phyloP scores from a whole-genome alignment of 164 flowering plant genomes.

The Brasenia schreberi region DNA sequence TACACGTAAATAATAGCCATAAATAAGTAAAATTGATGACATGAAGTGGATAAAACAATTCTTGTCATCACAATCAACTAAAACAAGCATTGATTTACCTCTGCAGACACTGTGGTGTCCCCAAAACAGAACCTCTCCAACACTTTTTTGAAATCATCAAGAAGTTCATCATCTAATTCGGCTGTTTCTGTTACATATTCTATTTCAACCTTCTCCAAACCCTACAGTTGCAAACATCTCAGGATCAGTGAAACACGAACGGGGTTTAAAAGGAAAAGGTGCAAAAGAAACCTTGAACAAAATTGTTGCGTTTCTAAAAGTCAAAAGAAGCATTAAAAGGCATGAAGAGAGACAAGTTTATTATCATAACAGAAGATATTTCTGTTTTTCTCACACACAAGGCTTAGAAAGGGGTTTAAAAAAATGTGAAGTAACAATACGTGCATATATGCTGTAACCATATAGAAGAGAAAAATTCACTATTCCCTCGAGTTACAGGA shows the following conservation, averaged over 20 bases:
- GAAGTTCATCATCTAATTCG: constrained; percentile 46
- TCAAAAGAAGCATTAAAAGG: not conserved
- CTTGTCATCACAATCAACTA: not conserved
- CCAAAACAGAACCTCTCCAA: constrained; percentile 64
- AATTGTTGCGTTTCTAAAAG: not conserved
- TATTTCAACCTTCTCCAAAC: constrained; percentile 45
- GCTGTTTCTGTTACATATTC: constrained; percentile 88
- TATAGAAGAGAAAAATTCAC: no score
- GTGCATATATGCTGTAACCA: no score
- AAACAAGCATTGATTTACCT: constrained; percentile 9
- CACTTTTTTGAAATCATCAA: constrained; percentile 67
- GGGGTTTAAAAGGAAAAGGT: no score
- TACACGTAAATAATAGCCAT: constrained; percentile 5
- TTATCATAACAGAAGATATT: not conserved
- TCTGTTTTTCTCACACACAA: not conserved
- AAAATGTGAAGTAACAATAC: no score
- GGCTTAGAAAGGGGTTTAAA: no score
- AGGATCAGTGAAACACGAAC: not conserved
- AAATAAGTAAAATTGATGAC: not conserved
- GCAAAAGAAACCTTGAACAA: not conserved
- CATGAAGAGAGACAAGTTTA: not conserved
- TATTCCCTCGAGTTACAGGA: no score
- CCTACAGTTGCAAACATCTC: constrained; percentile 13
- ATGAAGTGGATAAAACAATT: not conserved
- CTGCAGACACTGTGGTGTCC: constrained; percentile 21